Base-by-base conservation (phyloP, 768 basidiomycete genomes). In the Favolaschia claudopus region DNA sequence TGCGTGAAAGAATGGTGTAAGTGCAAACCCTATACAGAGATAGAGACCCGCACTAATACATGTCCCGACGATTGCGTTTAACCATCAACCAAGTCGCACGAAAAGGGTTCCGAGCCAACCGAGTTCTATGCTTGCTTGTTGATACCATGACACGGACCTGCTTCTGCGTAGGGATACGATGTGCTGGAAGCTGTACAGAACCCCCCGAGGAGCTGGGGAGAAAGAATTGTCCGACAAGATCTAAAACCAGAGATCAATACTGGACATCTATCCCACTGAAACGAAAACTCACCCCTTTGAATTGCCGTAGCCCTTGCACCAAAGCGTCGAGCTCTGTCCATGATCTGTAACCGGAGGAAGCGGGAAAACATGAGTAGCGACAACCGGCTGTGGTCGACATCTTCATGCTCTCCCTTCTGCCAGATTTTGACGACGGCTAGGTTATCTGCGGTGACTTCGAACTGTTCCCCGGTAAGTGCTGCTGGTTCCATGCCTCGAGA, bases 71-170 rank as follows among this genome's bases (percentile, higher is more conserved):
- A n/a, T 60, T 60, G 5, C 46, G 44, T 17, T 49, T 34, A 1
- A 60, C 58, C 58, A 59, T 59, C 1, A 59, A 37, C 19, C 17
- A 27, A 22, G 58, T 60, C 0, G 52, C 51, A 25, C 44, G 51
- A 25, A 60, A 60, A 0, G 58, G 58, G 17, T 60, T 60, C 19
- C 25, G 7, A 32, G n/a, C 5, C 31, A 48, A 22, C 24, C 15
- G n/a, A 12, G 19, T 8, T 7, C 13, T 22, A 15, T 48, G 46
- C n/a, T 9, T 33, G 4, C 7, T 15, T 10, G 43, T 44, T 20
- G 43, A 17, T 5, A 48, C 9, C 55, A 56, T 33, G 6, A 9
- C 9, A 1, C 29, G 7, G 7, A 47, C 33, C 12, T 56, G 55
- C 3, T 40, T 40, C 1, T 20, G 17, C 1, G 28, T 40, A 3